These are phyloP conservation scores for Acacia melanoxylon DNA, from an alignment of 306 rosid genomes.

Conservation along the genomic window DNA sequence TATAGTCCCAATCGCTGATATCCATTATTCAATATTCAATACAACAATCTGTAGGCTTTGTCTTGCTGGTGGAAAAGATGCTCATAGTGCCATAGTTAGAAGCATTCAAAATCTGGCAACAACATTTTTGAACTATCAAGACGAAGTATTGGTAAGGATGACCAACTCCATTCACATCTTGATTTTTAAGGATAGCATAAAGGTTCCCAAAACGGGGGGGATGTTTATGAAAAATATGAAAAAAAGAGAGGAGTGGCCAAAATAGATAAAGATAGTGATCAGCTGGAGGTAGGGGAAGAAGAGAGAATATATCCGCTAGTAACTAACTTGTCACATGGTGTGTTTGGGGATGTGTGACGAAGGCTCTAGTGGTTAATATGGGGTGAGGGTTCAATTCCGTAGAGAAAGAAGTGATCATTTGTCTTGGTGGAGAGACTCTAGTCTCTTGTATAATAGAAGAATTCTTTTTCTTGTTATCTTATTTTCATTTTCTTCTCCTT, in stretches of 20 bases:
- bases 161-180: neutral
- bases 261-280: neutral
- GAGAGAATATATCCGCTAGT: neutral
- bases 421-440: too few species aligned
- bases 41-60: constrained; percentile 59
- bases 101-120: constrained; percentile 92
- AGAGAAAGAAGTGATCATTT: too few species aligned
- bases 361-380: neutral
- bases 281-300: neutral
- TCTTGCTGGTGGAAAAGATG: constrained; percentile 87
- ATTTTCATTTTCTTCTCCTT: too few species aligned
- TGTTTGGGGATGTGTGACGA: neutral
- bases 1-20: neutral
- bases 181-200: neutral
- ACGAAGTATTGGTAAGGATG: constrained; percentile 86
- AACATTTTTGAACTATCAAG: constrained; percentile 72
- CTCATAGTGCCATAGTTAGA: constrained; percentile 86
- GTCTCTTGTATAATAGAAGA: too few species aligned
- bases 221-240: neutral
- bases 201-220: neutral
- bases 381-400: too few species aligned
- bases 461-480: too few species aligned
- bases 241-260: neutral
- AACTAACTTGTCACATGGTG: neutral
- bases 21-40: constrained; percentile 9